Evolutionary conservation across 2,329 filamentous ascomycete species (phyloP), one percentile per base, ranked within the genome.

Genomic region (Mollisia scopiformis): DNA sequence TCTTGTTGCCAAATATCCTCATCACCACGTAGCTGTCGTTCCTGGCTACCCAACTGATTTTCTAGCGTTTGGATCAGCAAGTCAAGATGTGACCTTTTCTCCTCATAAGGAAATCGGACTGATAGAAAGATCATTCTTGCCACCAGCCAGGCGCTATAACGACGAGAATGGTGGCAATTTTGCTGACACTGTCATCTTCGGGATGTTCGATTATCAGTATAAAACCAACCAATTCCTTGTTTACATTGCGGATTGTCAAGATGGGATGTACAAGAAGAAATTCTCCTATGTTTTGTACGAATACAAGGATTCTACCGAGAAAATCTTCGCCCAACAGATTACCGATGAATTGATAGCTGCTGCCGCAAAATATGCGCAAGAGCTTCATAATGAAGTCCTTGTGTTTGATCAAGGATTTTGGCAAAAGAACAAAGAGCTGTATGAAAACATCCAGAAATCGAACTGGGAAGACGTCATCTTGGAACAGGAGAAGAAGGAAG

Each of bases 391-490:
- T 27, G 86, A 89, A 74, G 81, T 90, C 30, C 86, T 86, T 78
- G 85, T 91, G 0, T 91, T 85, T 67, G 87, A 91, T 64, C 71
- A 79, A 14, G 85, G 86, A 3, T 77, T 62, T 39, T 91, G 88
- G 88, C 76, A 81, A 69, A 90, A 89, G 76, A 85, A 78, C 69
- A 75, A 75, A 3, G 84, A 87, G 63, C 77, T 91, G 23, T 91
- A 80, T 74, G 69, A 82, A 8, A 86, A 80, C 69, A 75, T 82
- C 16, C 77, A 80, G 69, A 81, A 83, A 49, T 75, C 85, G 0
- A 79, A 78, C 28, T 91, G 87, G 88, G 82, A 85, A 11, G 81
- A 84, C 64, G 88, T 91, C 2, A 90, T 91, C 51, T 78, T 91
- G 7, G 85, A 89, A 28, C 75, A 82, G 28, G 76, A 76, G 10